Evolutionary conservation across 768 basidiomycete genomes (phyloP), one percentile per base, ranked within the genome.

Genomic region (Naganishia randhawae): DNA sequence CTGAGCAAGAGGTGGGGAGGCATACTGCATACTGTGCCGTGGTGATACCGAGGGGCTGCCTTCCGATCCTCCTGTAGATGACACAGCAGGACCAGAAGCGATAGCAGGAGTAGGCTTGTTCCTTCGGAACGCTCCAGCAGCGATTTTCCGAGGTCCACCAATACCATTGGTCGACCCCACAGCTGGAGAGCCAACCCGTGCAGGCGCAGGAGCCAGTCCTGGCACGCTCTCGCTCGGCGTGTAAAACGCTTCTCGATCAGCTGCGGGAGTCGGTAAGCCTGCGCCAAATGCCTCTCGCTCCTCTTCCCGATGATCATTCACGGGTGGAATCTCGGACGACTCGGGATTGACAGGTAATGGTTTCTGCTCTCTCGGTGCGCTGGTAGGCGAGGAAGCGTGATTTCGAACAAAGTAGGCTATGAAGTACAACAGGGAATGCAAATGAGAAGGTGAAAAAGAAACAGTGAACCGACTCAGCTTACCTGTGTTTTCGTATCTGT

Each of bases 121-220:
- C 41, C 69, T 65, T 37, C 53, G 48, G 65, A 70, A 70, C 11
- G 69, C 69, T 27, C 54, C 45, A 7, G 69, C 69, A 9, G 69
- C 66, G 19, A 70, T 70, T 6, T 41, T 66, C n/a, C 69, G 69
- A 8, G 66, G 55, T 3, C 69, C 69, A 17, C 27, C 55, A 11
- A 9, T 35, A 35, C 25, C 57, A 65, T 50, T 66, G 31, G 57
- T 22, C n/a, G 50, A 65, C 19, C 42, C 66, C 2, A 54, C 29
- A 14, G 64, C 53, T 13, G 63, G 65, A 41, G 57, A 61, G 1
- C 1, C 33, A 11, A 61, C 57, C 54, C 61, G 55, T 8, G 63
- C 13, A 32, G 64, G 41, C 25, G 45, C 65, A 37, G 69, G 48
- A 39, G 25, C 22, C 35, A 35, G 22, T 37, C 33, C 29, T 10